These are phyloP conservation scores for Closterium sp. DNA, from an alignment of 139 green algal species.

Conservation along the genomic window DNA sequence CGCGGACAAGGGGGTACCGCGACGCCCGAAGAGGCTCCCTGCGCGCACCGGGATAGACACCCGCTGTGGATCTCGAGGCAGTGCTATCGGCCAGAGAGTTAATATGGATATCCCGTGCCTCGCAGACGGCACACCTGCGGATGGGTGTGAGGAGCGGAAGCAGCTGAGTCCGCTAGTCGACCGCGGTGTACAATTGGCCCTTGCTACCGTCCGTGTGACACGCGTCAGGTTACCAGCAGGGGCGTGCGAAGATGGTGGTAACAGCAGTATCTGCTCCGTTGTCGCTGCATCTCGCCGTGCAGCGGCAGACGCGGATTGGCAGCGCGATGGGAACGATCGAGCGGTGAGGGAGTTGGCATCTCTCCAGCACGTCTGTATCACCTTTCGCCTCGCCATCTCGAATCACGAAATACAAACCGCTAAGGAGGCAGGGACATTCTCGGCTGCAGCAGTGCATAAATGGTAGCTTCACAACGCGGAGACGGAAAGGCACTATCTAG, in stretches of 20 bases:
- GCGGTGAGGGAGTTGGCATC: neutral
- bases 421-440: neutral
- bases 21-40: neutral
- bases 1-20: neutral
- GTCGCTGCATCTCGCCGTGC: neutral
- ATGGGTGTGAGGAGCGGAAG: too few species aligned
- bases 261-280: neutral
- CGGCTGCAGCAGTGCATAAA: neutral
- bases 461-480: neutral
- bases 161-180: too few species aligned
- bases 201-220: neutral
- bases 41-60: neutral
- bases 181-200: neutral
- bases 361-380: neutral
- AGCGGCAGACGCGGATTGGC: neutral
- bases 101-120: neutral
- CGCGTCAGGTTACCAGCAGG: neutral
- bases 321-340: neutral
- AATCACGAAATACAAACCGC: neutral
- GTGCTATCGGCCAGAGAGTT: neutral
- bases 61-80: neutral
- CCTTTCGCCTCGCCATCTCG: neutral
- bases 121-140: too few species aligned
- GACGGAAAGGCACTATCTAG: neutral
- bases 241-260: neutral